phyloP scores from a whole-genome alignment of 2,329 filamentous ascomycete genomes.

The Talaromyces sp. region DNA sequence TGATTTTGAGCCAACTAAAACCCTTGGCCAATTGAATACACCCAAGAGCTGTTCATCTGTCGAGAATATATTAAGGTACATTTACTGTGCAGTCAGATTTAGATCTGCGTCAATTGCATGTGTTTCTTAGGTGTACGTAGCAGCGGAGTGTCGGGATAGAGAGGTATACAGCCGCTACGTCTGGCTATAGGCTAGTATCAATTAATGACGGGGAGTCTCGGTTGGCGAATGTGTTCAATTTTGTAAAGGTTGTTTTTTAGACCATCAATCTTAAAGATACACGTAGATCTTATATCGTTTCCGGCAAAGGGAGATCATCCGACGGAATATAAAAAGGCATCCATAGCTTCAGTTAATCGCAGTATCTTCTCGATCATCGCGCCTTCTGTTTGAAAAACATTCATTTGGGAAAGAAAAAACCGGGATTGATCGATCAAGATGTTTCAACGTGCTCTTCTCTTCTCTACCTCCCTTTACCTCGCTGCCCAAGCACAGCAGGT shows the following conservation, averaged over 20 bases:
- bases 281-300: neutral
- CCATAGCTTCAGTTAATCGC: neutral
- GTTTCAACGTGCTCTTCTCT: slow-evolving; percentile 4
- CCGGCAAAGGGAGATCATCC: too few species aligned
- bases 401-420: slow-evolving; percentile 23
- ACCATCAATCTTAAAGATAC: neutral
- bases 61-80: neutral
- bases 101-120: neutral
- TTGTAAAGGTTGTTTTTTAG: neutral
- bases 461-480: slow-evolving; percentile 3
- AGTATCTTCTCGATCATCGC: neutral
- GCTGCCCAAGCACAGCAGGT: slow-evolving; percentile 9
- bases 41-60: neutral
- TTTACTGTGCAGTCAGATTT: neutral
- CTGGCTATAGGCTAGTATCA: neutral
- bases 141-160: neutral
- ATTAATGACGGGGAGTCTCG: neutral
- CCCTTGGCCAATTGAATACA: neutral
- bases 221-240: neutral
- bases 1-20: neutral
- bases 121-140: neutral
- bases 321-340: neutral
- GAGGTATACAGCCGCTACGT: neutral
- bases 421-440: neutral
- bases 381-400: neutral